Evolutionary conservation across 2,329 filamentous ascomycete genomes (phyloP), one percentile per base, ranked within the genome.

Genomic region (Paraconiothyrium brasiliense): DNA sequence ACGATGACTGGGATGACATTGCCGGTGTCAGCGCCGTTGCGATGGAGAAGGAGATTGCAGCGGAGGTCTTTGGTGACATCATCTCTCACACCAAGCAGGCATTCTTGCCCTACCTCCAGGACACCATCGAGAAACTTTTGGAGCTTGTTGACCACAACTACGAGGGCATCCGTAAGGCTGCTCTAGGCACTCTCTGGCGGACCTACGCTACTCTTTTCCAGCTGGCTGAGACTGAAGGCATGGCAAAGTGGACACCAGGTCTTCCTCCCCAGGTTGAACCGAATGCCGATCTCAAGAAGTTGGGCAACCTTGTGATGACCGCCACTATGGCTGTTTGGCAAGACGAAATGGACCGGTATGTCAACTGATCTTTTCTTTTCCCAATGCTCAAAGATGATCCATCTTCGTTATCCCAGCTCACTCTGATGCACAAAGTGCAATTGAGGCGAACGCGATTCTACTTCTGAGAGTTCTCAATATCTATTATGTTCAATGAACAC

Each of bases 341-440:
- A 66, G 93, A 97, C 70, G 95, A 99, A 80, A 88, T 89, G 76
- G 95, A 99, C 80, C 89, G 93, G 94, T 97, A 91, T 77, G 94
- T 93, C 57, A 34, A 57, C 37, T 59, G 39, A 54, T 61, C 41
- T 67, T 58, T 49, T 56, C 35, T 51, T n/a, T 43, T 20, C 5
- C 24, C 61, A 64, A 1, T 20, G 59, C 65, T 71, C 74, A 76
- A 79, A 72, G 93, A 97, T 97, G 93, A 97, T 82, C 85, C 87
- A 84, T 81, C 84, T 88, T 89, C 92, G 92, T 94, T 94, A 94
- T 94, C 94, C 93, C 94, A 97, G 94, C 94, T 97, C 94, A 97
- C 94, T 97, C 92, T 92, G 91, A 98, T 90, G 90, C 92, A 87
- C 83, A 86, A 83, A 68, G 78, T 88, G 91, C 89, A 89, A 83